These are phyloP conservation scores for Ramalina peruviana DNA, from an alignment of 495 filamentous ascomycete species.

Conservation along the genomic window DNA sequence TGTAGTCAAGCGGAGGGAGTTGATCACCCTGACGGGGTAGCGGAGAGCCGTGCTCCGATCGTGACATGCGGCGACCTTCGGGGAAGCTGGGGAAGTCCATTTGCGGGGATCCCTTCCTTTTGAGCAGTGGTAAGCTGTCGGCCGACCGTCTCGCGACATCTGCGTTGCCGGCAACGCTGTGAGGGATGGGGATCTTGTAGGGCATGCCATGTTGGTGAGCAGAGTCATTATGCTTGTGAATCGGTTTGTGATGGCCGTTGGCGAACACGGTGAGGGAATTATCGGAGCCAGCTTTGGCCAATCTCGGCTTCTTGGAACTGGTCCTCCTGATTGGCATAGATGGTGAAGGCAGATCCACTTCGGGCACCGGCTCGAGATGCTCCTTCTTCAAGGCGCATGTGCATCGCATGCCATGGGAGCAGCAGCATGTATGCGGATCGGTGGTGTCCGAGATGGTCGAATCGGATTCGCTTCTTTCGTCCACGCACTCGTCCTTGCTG, in stretches of 20 bases:
- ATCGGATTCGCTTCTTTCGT: conserved; percentile 39
- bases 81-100: conserved; percentile 32
- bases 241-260: conserved; percentile 88
- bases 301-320: conserved; percentile 47
- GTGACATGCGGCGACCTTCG: conserved; percentile 34
- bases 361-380: conserved; percentile 60
- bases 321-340: conserved; percentile 26
- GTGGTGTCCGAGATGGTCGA: conserved; percentile 23
- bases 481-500: conserved; percentile 47
- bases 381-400: conserved; percentile 90
- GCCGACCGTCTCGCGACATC: conserved; percentile 50
- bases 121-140: conserved; percentile 47
- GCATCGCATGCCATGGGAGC: conserved; percentile 82
- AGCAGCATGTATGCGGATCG: conserved; percentile 62
- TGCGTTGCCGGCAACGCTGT: conserved; percentile 50
- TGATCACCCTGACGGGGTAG: conserved; percentile 46
- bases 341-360: conserved; percentile 41
- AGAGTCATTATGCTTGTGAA: conserved; percentile 74
- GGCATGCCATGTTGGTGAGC: conserved; percentile 71
- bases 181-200: conserved; percentile 63
- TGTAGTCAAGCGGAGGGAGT: conserved; percentile 52
- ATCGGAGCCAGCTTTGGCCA: conserved; percentile 76
- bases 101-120: conserved; percentile 25
- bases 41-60: conserved; percentile 62
- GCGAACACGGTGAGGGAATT: conserved; percentile 70